phyloP scores from a whole-genome alignment of 2,329 filamentous ascomycete genomes.

The Coniochaeta pulveracea region DNA sequence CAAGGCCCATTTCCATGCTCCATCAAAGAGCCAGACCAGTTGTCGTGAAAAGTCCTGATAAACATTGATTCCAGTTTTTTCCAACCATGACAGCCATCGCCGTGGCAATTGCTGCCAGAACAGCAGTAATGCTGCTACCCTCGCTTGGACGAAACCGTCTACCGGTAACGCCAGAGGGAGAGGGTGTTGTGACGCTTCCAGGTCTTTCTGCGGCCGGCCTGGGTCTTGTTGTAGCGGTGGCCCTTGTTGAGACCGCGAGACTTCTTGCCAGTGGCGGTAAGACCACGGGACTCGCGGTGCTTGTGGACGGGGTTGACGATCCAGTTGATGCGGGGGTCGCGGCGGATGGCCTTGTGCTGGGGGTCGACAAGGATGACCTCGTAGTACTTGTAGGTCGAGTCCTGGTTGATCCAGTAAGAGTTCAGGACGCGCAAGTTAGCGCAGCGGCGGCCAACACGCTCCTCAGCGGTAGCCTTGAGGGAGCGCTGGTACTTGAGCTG shows the following conservation, averaged over 20 bases:
- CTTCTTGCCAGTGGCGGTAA: conserved; percentile 99
- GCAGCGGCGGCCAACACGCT: conserved; percentile 98
- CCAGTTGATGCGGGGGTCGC: conserved; percentile 99
- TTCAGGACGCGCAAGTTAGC: conserved; percentile 99
- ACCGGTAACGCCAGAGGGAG: conserved; percentile 97
- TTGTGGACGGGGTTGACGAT: conserved; percentile 99
- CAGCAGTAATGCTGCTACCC: conserved; percentile 1
- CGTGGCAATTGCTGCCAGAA: no score
- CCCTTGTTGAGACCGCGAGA: conserved; percentile 99
- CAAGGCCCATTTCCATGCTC: conserved; percentile 2
- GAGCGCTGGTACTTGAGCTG: conserved; percentile 99
- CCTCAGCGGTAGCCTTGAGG: conserved; percentile 93
- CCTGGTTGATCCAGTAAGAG: conserved; percentile 99
- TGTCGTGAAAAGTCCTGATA: conserved; percentile 1
- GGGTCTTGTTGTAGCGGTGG: conserved; percentile 98
- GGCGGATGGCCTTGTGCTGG: conserved; percentile 99
- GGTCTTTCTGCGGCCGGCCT: conserved; percentile 95
- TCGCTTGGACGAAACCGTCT: conserved; percentile 23
- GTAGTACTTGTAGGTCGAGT: conserved; percentile 99
- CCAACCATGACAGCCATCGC: not conserved
- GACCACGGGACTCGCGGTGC: conserved; percentile 96
- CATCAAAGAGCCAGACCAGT: not conserved
- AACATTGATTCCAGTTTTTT: no score
- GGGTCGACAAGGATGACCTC: conserved; percentile 99
- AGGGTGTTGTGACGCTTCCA: conserved; percentile 99